Percentiles rank a stretch among this genome's conserved stretches.
Evolutionary conservation across 495 filamentous ascomycete species (phyloP).

Genomic region (Xylaria bambusicola): DNA sequence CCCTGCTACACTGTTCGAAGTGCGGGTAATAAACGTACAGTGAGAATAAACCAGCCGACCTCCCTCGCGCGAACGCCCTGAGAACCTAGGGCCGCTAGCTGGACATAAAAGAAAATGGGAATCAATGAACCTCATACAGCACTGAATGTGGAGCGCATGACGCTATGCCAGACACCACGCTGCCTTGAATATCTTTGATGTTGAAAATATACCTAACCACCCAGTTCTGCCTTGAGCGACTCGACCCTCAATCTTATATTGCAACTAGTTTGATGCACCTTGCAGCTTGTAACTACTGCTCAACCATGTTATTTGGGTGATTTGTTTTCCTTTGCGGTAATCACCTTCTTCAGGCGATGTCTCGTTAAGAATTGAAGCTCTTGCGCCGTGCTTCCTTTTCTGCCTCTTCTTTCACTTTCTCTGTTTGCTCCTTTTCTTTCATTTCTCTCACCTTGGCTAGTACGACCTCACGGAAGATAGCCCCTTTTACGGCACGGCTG

Average conservation of each 20-base stretch:
- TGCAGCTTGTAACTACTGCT: no score
- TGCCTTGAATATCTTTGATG: no score
- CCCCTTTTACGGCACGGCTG: conserved; percentile 76
- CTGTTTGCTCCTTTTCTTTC: conserved; percentile 80
- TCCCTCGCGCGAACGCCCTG: not conserved
- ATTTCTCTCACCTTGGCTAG: conserved; percentile 92
- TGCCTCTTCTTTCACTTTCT: conserved; percentile 62
- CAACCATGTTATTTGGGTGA: no score
- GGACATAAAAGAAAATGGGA: not conserved
- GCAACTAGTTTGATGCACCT: no score
- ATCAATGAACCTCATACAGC: not conserved
- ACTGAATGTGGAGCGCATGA: not conserved
- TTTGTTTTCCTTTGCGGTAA: no score
- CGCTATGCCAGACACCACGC: not conserved
- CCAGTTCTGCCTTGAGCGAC: no score
- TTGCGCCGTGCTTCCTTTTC: conserved; percentile 47
- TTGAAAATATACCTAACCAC: no score
- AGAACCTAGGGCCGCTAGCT: not conserved
- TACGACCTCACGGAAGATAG: conserved; percentile 97
- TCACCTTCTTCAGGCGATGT: no score
- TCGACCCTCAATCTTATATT: no score
- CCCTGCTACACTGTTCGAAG: not conserved
- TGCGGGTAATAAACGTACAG: conserved; percentile 3
- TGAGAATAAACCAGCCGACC: not conserved
- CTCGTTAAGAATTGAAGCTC: conserved; percentile 37